Evolutionary conservation across 208 protist species (phyloP).

Genomic region (Leishmania tarentolae): DNA sequence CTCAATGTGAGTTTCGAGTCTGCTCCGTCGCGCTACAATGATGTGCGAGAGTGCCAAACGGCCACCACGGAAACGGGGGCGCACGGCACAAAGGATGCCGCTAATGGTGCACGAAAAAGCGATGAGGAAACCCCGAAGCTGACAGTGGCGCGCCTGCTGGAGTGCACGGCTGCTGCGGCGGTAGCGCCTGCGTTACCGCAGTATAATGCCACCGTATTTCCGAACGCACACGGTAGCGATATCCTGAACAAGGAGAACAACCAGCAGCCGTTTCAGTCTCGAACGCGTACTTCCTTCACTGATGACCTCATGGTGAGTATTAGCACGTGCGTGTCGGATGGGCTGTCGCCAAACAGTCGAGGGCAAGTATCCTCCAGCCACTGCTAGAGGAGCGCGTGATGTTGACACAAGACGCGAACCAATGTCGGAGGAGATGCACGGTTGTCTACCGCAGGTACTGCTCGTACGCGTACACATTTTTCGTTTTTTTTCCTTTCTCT

Average conservation of each 20-base stretch:
- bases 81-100: not conserved
- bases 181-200: slow-evolving; percentile 16
- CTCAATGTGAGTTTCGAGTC: slow-evolving; percentile 3
- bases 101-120: not conserved
- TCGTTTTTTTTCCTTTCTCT: not conserved
- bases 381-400: not conserved
- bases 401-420: not conserved
- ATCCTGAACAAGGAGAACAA: slow-evolving; percentile 18
- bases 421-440: not conserved
- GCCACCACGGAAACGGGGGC: too few species aligned
- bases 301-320: slow-evolving; percentile 33
- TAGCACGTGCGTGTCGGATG: slow-evolving; percentile 25
- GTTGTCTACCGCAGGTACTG: not conserved
- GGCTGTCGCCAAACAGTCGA: slow-evolving; percentile 8
- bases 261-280: slow-evolving; percentile 4
- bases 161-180: slow-evolving; percentile 15
- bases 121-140: not conserved
- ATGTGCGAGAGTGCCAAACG: not conserved
- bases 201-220: not conserved
- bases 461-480: not conserved
- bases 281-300: slow-evolving; percentile 19
- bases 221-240: slow-evolving; percentile 1
- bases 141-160: slow-evolving; percentile 25
- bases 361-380: slow-evolving; percentile 10
- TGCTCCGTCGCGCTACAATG: not conserved